Evolutionary conservation across 495 filamentous ascomycete species (phyloP), one percentile per base, ranked within the genome.

Genomic region (Venustampulla echinocandica): DNA sequence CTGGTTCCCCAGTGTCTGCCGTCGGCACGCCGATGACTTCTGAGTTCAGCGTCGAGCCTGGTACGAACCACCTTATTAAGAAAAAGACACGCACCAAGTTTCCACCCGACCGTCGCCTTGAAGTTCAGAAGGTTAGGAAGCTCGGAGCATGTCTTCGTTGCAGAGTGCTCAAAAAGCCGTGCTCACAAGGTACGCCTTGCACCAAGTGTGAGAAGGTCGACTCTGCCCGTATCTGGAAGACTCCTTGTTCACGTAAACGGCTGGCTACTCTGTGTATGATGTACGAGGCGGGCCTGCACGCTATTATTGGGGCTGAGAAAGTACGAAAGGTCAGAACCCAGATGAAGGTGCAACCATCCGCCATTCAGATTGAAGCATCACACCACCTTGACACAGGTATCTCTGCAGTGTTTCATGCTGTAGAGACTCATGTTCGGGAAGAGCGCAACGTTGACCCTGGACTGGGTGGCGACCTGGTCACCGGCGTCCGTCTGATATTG

Each of bases 111-210:
- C 66, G 87, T 43, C 75, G 87, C 39, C 80, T 80, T 56, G 82
- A 94, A 60, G 85, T 94, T 2, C 82, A 87, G 55, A 80, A 82
- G 55, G 79, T 92, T 22, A 75, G 87, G 20, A 86, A 87, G 56
- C 72, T 77, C 20, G 87, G 87, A 17, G 87, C 87, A 11, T 94
- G 87, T 55, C 86, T 90, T 44, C 77, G 87, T 36, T 94, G 87
- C 64, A 76, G 85, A 2, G 88, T 94, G 68, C 67, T 94, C 10
- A 84, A 87, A 57, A 94, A 94, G 64, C 82, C 84, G 1, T 94
- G 87, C 56, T 90, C 85, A 3, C 77, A 77, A 11, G 85, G 83
- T 21, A 81, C 69, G n/a, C 87, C 87, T 3, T 94, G 87, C 57
- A 77, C 71, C 17, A 84, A 85, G n/a, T 94, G 87, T 49, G 69